phyloP scores from a whole-genome alignment of 208 protist species.

The Entamoeba invadens region DNA sequence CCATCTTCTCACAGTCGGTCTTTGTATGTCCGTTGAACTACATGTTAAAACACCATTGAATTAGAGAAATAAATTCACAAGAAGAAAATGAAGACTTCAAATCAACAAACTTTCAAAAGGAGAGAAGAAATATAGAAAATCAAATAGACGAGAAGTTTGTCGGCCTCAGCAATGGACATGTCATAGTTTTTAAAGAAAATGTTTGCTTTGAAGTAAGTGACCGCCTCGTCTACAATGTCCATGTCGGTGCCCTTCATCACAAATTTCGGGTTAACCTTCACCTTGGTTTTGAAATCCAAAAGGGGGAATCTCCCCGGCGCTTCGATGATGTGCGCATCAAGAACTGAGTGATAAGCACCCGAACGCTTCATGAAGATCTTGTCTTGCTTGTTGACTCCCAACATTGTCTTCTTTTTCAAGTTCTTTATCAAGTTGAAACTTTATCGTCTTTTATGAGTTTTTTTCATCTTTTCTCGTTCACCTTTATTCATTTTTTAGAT shows the following conservation, averaged over 20 bases:
- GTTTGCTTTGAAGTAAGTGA: neutral
- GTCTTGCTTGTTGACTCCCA: neutral
- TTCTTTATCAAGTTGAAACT: neutral
- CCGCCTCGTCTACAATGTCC: neutral
- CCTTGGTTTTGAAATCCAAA: neutral
- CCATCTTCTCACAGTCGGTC: neutral
- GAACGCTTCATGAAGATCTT: neutral
- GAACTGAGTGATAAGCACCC: neutral
- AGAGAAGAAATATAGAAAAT: neutral
- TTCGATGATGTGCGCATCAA: neutral
- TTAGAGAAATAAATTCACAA: no score
- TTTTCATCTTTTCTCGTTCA: neutral
- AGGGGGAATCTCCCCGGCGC: neutral
- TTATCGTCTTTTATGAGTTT: neutral
- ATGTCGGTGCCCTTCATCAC: neutral
- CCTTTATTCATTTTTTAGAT: no score
- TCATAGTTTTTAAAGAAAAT: neutral
- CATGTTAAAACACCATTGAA: neutral
- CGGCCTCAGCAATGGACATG: neutral
- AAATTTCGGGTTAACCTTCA: neutral
- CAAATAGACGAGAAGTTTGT: neutral
- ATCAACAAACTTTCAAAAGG: neutral
- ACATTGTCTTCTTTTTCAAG: neutral
- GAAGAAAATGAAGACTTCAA: no score
- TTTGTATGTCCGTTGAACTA: neutral